Evolutionary conservation across 2,329 filamentous ascomycete genomes (phyloP), one percentile per base, ranked within the genome.

Genomic region (Salinomyces thailandicus): DNA sequence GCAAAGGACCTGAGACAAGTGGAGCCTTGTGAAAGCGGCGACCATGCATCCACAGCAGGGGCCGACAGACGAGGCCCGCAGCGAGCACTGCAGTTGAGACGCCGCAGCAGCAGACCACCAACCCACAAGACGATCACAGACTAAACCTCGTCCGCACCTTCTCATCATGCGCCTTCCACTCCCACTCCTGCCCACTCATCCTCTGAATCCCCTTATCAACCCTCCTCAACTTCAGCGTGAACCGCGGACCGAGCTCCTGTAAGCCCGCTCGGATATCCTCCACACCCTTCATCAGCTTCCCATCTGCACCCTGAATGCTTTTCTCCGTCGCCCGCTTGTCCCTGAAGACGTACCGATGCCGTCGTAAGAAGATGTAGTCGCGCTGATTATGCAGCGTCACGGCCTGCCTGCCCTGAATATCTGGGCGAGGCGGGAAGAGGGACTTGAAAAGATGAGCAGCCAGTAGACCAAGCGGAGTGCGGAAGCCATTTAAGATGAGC

Each of bases 101-200:
- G n/a, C n/a, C n/a, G n/a, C n/a, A n/a, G n/a, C n/a, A n/a, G n/a
- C n/a, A n/a, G n/a, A n/a, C n/a, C n/a, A n/a, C n/a, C n/a, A n/a
- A n/a, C n/a, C n/a, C n/a, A n/a, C n/a, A n/a, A 26, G 22, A 26
- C 22, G n/a, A 26, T 42, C 64, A 96, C 57, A 98, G 68, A 62
- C 93, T 91, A 67, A 96, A 98, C 58, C 85, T 79, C 49, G 89
- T 96, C 53, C 91, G 73, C 55, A 83, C 71, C 69, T 95, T 95
- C 67, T 98, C 91, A 80, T 91, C 93, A 57, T 79, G 78, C 8
- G 83, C 81, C 66, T 93, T 93, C 91, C 91, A 98, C 59, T 95
- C 77, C 89, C 91, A 96, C 56, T 93, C 84, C 49, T 85, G 75
- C 24, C 85, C 85, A 60, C 75, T 79, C 31, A 62, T 80, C 67